Percentiles rank a stretch among this genome's conserved stretches.
Evolutionary conservation across 257 asterid genomes (phyloP).

Genomic region (Schizonepeta tenuifolia): DNA sequence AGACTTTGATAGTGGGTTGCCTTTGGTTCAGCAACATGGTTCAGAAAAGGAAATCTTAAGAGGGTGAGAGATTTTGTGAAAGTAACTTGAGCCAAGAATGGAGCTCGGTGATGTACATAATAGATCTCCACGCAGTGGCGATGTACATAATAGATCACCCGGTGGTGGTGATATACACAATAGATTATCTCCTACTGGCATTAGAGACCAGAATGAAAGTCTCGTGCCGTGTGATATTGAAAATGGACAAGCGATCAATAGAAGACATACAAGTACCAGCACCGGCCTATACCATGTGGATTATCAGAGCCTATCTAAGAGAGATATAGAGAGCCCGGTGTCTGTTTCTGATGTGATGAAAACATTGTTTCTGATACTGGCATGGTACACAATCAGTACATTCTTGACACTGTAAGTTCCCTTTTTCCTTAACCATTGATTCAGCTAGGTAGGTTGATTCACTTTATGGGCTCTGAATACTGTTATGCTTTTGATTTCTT

Average conservation of each 20-base stretch:
- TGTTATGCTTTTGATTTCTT: conserved; percentile 12
- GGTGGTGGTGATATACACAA: conserved; percentile 31
- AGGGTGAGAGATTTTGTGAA: conserved; percentile 28
- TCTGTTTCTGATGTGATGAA: conserved; percentile 65
- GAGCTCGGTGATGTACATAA: conserved; percentile 37
- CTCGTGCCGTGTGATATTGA: conserved; percentile 66
- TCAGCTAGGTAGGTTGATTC: not conserved
- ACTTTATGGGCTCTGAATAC: not conserved
- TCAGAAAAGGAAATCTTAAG: conserved; percentile 42
- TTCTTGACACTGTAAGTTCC: conserved; percentile 85
- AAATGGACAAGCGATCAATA: conserved; percentile 31
- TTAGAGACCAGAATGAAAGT: conserved; percentile 40
- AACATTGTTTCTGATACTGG: conserved; percentile 70
- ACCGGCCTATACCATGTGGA: conserved; percentile 28
- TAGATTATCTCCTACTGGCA: conserved; percentile 27
- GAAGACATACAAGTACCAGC: conserved; percentile 28
- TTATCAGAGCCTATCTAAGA: conserved; percentile 37
- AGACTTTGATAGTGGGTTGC: conserved; percentile 46
- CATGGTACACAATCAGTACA: conserved; percentile 93
- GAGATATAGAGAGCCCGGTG: conserved; percentile 40
- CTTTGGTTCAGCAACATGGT: conserved; percentile 30
- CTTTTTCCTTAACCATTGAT: too few species aligned
- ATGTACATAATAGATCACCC: conserved; percentile 1
- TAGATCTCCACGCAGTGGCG: conserved; percentile 11
- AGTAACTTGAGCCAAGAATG: conserved; percentile 50